Percentiles rank a stretch among this genome's conserved stretches.
These are phyloP conservation scores for Hypoxylon rickii DNA, from an alignment of 495 filamentous ascomycete species.

Conservation along the genomic window DNA sequence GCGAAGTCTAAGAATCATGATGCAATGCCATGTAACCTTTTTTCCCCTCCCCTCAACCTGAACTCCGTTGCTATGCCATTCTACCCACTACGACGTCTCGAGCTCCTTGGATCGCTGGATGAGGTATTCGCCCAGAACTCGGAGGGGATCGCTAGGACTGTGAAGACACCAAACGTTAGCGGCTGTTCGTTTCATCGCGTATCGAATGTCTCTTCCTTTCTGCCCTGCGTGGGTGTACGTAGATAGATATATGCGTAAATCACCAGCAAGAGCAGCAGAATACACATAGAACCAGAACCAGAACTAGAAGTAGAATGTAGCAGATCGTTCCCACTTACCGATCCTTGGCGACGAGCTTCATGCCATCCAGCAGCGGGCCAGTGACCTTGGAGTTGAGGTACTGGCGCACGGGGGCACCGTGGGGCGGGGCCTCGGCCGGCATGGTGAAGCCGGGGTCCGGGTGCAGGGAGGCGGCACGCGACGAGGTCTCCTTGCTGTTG, in stretches of 20 bases:
- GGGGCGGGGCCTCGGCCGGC: conserved; percentile 59
- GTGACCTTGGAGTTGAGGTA: conserved; percentile 92
- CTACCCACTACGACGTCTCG: conserved; percentile 45
- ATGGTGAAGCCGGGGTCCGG: conserved; percentile 48
- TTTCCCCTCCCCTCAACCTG: conserved; percentile 11
- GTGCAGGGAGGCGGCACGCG: conserved; percentile 18
- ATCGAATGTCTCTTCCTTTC: too few relatives aligned
- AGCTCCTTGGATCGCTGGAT: conserved; percentile 79
- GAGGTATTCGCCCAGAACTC: conserved; percentile 84
- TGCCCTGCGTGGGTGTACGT: neutral
- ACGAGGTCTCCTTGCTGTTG: conserved; percentile 23
- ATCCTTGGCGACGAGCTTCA: conserved; percentile 84
- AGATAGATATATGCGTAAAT: conserved; percentile 1
- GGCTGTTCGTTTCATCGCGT: conserved; percentile 7
- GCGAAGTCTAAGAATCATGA: conserved; percentile 11
- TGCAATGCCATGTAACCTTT: conserved; percentile 14
- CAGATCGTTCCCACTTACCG: conserved; percentile 63
- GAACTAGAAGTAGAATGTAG: neutral
- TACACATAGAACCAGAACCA: neutral
- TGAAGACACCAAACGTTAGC: conserved; percentile 21
- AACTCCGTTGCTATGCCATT: conserved; percentile 31
- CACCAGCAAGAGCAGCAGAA: too few relatives aligned
- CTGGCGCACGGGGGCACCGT: conserved; percentile 83
- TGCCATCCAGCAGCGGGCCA: conserved; percentile 80
- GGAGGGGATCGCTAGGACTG: conserved; percentile 82